Conservation (phyloP, 2,329 filamentous ascomycete genomes). For the Arachnopeziza araneosa region DNA sequence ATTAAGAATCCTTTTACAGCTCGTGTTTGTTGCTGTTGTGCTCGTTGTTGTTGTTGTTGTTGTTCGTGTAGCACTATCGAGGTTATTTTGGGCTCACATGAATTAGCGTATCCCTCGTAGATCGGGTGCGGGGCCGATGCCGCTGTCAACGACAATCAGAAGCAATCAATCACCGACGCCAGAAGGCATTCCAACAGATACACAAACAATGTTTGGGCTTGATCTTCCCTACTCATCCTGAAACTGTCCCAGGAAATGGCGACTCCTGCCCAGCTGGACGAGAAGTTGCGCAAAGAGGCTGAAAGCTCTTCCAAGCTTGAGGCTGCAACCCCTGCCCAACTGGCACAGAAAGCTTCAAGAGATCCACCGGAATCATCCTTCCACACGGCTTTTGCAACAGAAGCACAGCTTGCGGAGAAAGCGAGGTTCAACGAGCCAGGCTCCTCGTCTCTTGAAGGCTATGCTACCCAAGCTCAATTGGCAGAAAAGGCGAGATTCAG, state of each 20-base stretch:
- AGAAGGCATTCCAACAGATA: not conserved
- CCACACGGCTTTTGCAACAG: not conserved
- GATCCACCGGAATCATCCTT: not conserved
- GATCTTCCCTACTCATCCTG: not conserved
- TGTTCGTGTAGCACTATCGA: not conserved
- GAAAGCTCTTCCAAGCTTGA: not conserved
- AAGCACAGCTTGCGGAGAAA: constrained; percentile 2
- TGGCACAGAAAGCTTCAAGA: constrained; percentile 15
- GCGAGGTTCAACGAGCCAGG: constrained; percentile 4
- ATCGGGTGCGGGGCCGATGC: not conserved
- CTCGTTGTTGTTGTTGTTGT: no score
- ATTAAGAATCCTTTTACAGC: no score
- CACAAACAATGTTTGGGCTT: not conserved
- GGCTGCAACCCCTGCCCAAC: constrained; percentile 16
- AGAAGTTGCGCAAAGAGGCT: not conserved
- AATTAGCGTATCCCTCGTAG: not conserved
- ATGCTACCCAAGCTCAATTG: constrained; percentile 17
- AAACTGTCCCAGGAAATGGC: not conserved
- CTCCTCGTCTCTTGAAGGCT: not conserved
- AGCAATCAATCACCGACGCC: not conserved
- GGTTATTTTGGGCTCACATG: no score
- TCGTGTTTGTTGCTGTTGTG: no score
- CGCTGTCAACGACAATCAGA: not conserved
- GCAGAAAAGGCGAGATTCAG: constrained; percentile 13
- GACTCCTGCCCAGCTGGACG: not conserved